Evolutionary conservation across 148 eudicot species (phyloP).

Genomic region (Fagopyrum tataricum): DNA sequence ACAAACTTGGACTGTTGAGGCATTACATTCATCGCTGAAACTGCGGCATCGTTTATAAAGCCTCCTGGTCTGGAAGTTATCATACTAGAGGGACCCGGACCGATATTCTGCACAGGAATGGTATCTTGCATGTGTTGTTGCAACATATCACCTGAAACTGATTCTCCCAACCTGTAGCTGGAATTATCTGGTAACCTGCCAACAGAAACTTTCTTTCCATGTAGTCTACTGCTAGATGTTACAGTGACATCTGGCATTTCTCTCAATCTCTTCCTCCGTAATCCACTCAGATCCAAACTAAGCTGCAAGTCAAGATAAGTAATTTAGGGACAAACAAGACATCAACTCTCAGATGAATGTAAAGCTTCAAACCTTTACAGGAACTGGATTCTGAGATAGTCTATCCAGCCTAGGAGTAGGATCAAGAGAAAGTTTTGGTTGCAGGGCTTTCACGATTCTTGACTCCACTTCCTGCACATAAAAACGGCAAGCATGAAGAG

Average conservation of each 20-base stretch:
- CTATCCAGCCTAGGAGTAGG: slow-evolving; percentile 80
- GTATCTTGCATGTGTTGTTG: slow-evolving; percentile 48
- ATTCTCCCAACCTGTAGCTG: slow-evolving; percentile 43
- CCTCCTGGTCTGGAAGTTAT: slow-evolving; percentile 26
- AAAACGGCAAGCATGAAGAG: slow-evolving; percentile 3
- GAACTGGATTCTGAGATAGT: slow-evolving; percentile 40
- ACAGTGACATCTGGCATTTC: slow-evolving; percentile 54
- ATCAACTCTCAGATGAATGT: slow-evolving; percentile 15
- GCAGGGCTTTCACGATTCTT: slow-evolving; percentile 79
- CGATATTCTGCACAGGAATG: slow-evolving; percentile 38
- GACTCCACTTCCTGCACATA: slow-evolving; percentile 85
- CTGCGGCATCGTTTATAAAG: slow-evolving; percentile 32
- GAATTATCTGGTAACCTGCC: slow-evolving; percentile 63
- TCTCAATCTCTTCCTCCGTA: slow-evolving; percentile 57
- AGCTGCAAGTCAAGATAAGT: slow-evolving; percentile 45
- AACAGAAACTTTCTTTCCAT: slow-evolving; percentile 61
- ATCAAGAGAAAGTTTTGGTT: slow-evolving; percentile 78
- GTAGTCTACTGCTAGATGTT: slow-evolving; percentile 37
- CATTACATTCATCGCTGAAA: slow-evolving; percentile 26
- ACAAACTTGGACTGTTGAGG: slow-evolving; percentile 43
- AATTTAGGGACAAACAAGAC: slow-evolving; percentile 14
- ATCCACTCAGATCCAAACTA: slow-evolving; percentile 48
- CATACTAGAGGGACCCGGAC: slow-evolving; percentile 25
- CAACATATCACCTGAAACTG: slow-evolving; percentile 34
- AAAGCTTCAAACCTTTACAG: slow-evolving; percentile 43